Evolutionary conservation across 176 grass and related monocot genomes (phyloP).

Genomic region (Puccinellia tenuiflora): DNA sequence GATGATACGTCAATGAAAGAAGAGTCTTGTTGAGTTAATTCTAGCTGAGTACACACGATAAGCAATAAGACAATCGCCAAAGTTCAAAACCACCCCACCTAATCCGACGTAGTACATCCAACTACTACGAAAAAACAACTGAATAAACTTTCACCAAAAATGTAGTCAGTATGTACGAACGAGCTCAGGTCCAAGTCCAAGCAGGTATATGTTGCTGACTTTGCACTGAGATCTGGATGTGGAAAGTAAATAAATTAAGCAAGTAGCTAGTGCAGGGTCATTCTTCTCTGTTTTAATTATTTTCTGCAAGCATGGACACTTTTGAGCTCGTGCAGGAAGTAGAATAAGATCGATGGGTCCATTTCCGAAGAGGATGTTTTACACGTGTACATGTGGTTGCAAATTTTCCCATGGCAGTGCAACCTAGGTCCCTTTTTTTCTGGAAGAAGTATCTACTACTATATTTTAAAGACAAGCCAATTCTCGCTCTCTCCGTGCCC

Average conservation of each 20-base stretch:
- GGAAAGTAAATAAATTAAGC: too few species aligned
- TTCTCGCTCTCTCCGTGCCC: too few species aligned
- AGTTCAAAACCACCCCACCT: conserved; percentile 26
- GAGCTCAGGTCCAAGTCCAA: background rate
- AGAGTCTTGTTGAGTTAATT: background rate
- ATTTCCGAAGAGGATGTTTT: background rate
- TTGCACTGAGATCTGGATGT: too few species aligned
- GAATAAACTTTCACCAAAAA: conserved; percentile 3
- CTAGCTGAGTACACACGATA: background rate
- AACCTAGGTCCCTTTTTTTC: too few species aligned
- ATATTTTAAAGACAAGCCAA: too few species aligned
- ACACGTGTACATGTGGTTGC: background rate
- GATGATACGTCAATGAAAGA: background rate
- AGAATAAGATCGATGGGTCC: background rate
- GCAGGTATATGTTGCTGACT: too few species aligned
- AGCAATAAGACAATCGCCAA: conserved; percentile 1
- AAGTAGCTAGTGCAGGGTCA: too few species aligned
- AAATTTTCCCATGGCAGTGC: too few species aligned
- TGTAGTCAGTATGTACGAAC: background rate
- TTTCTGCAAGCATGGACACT: too few species aligned
- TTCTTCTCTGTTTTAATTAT: too few species aligned
- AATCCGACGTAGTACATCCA: conserved; percentile 3
- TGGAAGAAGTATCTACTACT: background rate
- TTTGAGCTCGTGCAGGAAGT: too few species aligned
- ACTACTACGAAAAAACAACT: background rate